Evolutionary conservation across 1,284 basidiomycete species (phyloP).

Genomic region (Leccinum cinnamomeum): DNA sequence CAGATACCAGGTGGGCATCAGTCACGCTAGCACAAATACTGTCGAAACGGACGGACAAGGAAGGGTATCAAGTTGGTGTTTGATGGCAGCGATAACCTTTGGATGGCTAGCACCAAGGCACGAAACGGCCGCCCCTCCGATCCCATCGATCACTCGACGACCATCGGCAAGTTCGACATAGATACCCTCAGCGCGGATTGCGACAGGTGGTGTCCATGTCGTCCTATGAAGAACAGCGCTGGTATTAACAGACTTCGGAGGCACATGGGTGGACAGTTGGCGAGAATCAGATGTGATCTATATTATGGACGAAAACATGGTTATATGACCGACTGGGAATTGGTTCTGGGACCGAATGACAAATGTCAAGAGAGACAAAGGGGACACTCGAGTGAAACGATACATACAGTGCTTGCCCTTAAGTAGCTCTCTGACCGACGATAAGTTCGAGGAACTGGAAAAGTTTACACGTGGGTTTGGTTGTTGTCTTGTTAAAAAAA

Average conservation of each 20-base stretch:
- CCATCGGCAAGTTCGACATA: conserved; percentile 72
- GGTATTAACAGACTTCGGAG: conserved; percentile 21
- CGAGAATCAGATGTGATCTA: neutral
- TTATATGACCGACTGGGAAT: neutral
- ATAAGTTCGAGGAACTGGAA: neutral
- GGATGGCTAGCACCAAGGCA: conserved; percentile 78
- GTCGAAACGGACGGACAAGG: conserved; percentile 51
- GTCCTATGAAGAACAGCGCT: conserved; percentile 58
- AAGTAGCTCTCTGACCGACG: neutral
- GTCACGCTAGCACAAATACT: conserved; percentile 6
- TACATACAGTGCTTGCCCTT: neutral
- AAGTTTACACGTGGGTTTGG: neutral
- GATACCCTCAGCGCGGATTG: conserved; percentile 62
- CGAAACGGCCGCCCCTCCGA: conserved; percentile 83
- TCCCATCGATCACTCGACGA: conserved; percentile 64
- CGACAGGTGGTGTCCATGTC: conserved; percentile 69
- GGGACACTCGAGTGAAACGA: conserved; percentile 3
- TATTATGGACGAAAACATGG: neutral
- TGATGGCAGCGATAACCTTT: conserved; percentile 66
- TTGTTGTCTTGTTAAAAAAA: neutral
- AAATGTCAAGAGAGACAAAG: neutral
- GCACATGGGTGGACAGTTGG: neutral
- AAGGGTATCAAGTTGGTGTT: conserved; percentile 74
- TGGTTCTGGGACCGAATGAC: neutral
- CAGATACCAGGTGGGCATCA: neutral